Base-by-base conservation (phyloP, 495 filamentous ascomycete genomes). In the Daldinia vernicosa region DNA sequence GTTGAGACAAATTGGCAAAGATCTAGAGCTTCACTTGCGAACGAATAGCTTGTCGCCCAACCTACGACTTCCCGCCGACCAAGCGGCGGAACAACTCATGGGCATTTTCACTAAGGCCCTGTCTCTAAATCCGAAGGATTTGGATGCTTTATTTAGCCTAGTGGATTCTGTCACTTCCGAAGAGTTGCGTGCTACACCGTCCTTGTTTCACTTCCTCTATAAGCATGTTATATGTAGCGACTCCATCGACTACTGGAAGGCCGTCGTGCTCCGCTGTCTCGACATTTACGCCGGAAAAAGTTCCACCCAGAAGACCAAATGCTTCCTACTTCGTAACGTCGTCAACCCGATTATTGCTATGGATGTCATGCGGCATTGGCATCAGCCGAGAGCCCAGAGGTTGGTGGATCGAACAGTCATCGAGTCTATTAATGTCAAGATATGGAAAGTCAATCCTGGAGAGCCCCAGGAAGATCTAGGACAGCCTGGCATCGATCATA, bases 311-410 rank as follows among this genome's bases (percentile, higher is more conserved):
- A 92, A 90, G 82, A 92, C 90, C 40, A 98, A 98, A 78, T 94
- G 93, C 30, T 99, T 97, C 77, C 87, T 93, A 8, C 93, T 98
- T 74, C 92, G 91, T 68, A 87, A 97, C 71, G 84, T 99, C 26
- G 92, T 98, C 56, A 99, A 99, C 75, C 95, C 96, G 0, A 96
- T 98, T 45, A 88, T 99, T 52, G 95, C 95, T 2, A 97, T 96
- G 93, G 96, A 99, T 79, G 91, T 97, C 51, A 92, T 92, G 86
- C 85, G 88, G 17, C 84, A 87, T 60, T 88, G 87, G 83, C 82
- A 83, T 24, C 81, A 80, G 51, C 73, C 83, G 15, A 90, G 89
- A 74, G 85, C 86, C 4, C 90, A 90, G 15, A 90, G 91, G 55
- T 80, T 99, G 19, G 91, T 98, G 76, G 94, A 98, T 76, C 92